Evolutionary conservation across 129 eudicot genomes (phyloP).

Genomic region (Silybum marianum): DNA sequence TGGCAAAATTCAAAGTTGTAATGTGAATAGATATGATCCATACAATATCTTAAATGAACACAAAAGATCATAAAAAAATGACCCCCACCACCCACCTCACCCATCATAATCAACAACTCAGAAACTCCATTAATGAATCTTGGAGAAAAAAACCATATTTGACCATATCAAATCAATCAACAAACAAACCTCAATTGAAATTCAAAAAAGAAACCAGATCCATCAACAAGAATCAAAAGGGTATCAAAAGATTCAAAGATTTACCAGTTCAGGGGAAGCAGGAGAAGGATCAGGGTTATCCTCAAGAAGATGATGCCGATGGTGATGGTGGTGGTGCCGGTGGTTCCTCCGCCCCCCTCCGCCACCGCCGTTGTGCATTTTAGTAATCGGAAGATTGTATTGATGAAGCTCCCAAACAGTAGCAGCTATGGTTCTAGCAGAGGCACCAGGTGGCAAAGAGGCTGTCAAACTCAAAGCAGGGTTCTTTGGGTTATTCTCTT

Average conservation of each 20-base stretch:
- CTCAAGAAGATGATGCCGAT: conserved; percentile 40
- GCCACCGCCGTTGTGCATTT: conserved; percentile 60
- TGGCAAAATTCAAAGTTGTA: conserved; percentile 13
- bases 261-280: conserved; percentile 63
- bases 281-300: conserved; percentile 68
- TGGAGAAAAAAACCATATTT: neutral
- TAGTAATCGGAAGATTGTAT: conserved; percentile 47
- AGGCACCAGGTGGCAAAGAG: conserved; percentile 40
- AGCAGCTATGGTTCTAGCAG: conserved; percentile 85
- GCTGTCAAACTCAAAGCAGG: conserved; percentile 12
- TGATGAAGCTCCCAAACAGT: conserved; percentile 84
- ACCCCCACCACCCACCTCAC: conserved; percentile 17
- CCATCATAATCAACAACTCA: conserved; percentile 3
- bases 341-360: conserved; percentile 37
- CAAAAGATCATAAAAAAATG: conserved; percentile 14
- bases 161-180: neutral
- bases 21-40: conserved; percentile 22
- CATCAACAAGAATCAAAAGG: neutral
- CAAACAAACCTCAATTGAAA: neutral
- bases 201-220: neutral
- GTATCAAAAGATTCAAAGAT: conserved; percentile 9
- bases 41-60: conserved; percentile 7
- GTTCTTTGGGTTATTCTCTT: neutral
- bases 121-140: conserved; percentile 16
- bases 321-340: conserved; percentile 47